Evolutionary conservation across 257 asterid species (phyloP).

Genomic region (Nicotiana obtusifolia): DNA sequence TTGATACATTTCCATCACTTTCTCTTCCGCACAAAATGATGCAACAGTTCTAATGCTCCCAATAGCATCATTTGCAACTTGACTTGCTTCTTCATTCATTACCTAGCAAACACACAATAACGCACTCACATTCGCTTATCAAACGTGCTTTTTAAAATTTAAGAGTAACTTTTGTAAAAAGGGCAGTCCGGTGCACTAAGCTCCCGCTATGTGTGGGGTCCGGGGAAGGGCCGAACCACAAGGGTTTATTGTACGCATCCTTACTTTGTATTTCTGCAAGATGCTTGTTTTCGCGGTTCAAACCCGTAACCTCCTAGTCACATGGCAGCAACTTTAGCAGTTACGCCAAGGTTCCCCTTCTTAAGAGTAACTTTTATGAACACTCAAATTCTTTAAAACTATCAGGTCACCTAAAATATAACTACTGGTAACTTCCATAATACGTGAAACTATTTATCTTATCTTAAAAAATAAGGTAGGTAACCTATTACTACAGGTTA

Average conservation of each 20-base stretch:
- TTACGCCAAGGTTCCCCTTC: too few relatives aligned
- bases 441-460: not conserved
- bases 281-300: too few relatives aligned
- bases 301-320: too few relatives aligned
- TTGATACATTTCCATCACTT: constrained; percentile 42
- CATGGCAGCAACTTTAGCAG: too few relatives aligned
- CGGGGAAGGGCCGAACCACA: too few relatives aligned
- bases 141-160: not conserved
- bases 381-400: too few relatives aligned
- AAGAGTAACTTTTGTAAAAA: not conserved
- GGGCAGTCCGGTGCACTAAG: too few relatives aligned
- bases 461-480: not conserved
- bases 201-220: too few relatives aligned
- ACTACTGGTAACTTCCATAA: not conserved
- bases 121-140: not conserved
- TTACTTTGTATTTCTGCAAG: too few relatives aligned
- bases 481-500: not conserved
- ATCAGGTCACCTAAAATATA: too few relatives aligned
- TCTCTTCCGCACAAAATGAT: constrained; percentile 65
- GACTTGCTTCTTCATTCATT: constrained; percentile 55
- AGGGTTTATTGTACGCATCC: too few relatives aligned
- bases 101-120: constrained; percentile 25
- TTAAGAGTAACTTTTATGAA: too few relatives aligned
- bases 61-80: constrained; percentile 60
- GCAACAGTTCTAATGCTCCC: constrained; percentile 65